Evolutionary conservation across 2,329 filamentous ascomycete species (phyloP).

Genomic region (Cryphonectria radicalis): DNA sequence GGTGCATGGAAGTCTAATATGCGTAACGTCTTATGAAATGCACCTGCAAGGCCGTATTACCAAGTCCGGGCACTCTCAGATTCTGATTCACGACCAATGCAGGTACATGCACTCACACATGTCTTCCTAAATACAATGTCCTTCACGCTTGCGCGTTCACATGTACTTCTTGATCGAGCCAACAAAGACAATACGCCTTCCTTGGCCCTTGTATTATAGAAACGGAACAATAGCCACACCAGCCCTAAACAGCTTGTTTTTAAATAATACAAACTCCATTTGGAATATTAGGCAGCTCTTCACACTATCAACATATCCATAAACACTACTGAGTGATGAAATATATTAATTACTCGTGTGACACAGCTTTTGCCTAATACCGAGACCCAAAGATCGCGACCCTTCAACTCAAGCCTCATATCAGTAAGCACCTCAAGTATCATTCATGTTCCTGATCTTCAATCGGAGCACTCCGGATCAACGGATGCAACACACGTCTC

Average conservation of each 20-base stretch:
- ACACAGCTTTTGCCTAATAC: neutral
- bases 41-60: neutral
- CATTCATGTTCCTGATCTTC: neutral
- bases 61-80: too few relatives aligned
- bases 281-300: neutral
- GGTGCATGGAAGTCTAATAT: too few relatives aligned
- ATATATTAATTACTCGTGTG: neutral
- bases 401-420: neutral
- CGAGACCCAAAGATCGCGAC: neutral
- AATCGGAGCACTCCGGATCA: neutral
- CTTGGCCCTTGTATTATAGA: neutral
- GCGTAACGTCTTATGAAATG: neutral
- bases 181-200: too few relatives aligned
- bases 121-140: neutral
- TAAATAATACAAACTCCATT: neutral
- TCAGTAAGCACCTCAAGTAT: slow-evolving; percentile 15
- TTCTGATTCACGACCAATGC: neutral
- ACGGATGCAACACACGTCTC: neutral
- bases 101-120: neutral
- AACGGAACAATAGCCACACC: neutral
- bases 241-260: neutral
- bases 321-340: neutral
- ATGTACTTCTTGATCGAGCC: neutral
- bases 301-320: neutral
- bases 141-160: neutral